Evolutionary conservation across 345 rosid genomes (phyloP), one percentile per base, ranked within the genome.

Genomic region (Laguncularia racemosa): DNA sequence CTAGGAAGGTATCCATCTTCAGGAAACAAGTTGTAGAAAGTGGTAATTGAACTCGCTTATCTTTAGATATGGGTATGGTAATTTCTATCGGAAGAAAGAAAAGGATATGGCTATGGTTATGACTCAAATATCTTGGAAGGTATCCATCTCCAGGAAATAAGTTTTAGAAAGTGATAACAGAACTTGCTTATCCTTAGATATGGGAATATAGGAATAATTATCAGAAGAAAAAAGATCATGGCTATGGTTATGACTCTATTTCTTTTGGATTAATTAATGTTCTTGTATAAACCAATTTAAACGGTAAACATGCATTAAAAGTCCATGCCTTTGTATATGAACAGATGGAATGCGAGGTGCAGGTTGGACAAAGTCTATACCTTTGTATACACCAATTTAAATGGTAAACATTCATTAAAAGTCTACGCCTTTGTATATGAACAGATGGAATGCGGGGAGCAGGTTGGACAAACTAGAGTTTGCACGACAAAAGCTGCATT

Each of bases 401-500:
- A 6, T 33, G 40, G 40, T 33, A 9, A 33, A 9, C 40, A 33
- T 33, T 7, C 40, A 33, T 7, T 33, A 33, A 33, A 7, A 33
- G 40, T 9, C 40, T 4, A 33, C 11, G 7, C 40, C 40, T 33
- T 33, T 7, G 9, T 45, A 20, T 13, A 58, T 44, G 50, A 64
- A 68, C 81, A 90, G 97, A 59, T 87, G 97, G 96, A 66, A 84
- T 61, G 73, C 64, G 47, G 91, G 80, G 55, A 67, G 71, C 15
- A 67, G 73, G 72, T 67, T 90, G 74, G 89, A 85, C 79, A 81
- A 77, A 67, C 79, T 87, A 56, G 68, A 77, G 58, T 90, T 90
- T 78, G 91, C 93, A 0, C 70, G 96, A 62, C 96, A 90, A 69
- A 87, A 85, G 70, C 68, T 80, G 73, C 78, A 78, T 12, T 87